A percentile compares a stretch with the other conserved stretches of the same genome.
Conservation (phyloP, 495 filamentous ascomycete species). For the Aspergillus haitiensis region DNA sequence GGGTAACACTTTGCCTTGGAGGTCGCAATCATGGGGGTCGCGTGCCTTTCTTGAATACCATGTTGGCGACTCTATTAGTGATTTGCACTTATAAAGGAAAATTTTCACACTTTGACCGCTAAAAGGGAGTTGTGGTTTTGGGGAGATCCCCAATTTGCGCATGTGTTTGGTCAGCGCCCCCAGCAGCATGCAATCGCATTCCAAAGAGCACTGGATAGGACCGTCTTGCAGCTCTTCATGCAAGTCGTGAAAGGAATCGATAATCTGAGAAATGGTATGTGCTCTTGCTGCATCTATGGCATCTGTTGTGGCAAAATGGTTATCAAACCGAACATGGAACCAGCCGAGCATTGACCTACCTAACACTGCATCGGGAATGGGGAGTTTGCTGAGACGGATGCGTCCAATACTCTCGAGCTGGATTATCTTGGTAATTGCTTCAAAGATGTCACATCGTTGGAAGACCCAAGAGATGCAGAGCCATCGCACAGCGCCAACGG, state of each 20-base stretch:
- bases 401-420: neutral
- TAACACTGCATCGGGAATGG: neutral
- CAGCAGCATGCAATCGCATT: neutral
- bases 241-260: neutral
- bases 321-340: neutral
- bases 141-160: neutral
- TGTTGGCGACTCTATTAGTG: neutral
- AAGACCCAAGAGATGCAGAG: constrained; percentile 15
- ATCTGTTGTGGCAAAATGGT: neutral
- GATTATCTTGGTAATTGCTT: neutral
- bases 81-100: neutral
- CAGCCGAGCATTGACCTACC: neutral
- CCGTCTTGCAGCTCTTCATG: neutral
- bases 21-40: neutral
- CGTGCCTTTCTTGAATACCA: neutral
- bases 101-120: neutral
- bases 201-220: neutral
- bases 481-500: neutral
- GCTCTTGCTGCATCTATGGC: neutral
- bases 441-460: neutral
- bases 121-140: neutral
- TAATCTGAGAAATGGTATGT: neutral
- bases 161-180: neutral
- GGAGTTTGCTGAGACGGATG: neutral
- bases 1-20: too few species aligned